Percentiles rank a stretch among this genome's conserved stretches.
Evolutionary conservation across 179 eudicot genomes (phyloP).

Genomic region (Nepenthes alata): DNA sequence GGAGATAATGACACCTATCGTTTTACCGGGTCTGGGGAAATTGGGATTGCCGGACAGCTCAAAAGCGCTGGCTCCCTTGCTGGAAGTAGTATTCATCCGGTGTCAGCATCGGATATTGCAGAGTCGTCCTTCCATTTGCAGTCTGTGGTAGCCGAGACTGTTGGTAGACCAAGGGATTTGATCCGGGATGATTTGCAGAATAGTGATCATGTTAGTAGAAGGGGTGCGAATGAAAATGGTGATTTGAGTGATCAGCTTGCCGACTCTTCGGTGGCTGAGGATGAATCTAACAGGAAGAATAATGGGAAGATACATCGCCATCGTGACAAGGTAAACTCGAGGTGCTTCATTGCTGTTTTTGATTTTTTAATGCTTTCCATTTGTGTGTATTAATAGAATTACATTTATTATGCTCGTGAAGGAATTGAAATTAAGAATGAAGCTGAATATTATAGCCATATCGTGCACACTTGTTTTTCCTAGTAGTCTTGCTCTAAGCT

Average conservation of each 20-base stretch:
- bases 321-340: slow-evolving; percentile 57
- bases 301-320: slow-evolving; percentile 28
- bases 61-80: slow-evolving; percentile 39
- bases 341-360: neutral
- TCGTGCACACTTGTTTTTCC: no score
- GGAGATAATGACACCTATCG: slow-evolving; percentile 3
- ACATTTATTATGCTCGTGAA: no score
- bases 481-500: no score
- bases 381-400: no score
- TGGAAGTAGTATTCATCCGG: slow-evolving; percentile 40
- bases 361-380: neutral
- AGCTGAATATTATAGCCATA: no score
- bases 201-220: slow-evolving; percentile 8
- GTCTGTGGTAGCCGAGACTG: slow-evolving; percentile 22
- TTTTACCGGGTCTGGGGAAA: slow-evolving; percentile 12
- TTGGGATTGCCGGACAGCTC: slow-evolving; percentile 28
- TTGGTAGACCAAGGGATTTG: slow-evolving; percentile 4
- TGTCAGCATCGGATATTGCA: slow-evolving; percentile 34
- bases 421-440: no score
- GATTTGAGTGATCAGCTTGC: slow-evolving; percentile 46
- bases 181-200: neutral
- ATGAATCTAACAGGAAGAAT: slow-evolving; percentile 33
- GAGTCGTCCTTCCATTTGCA: slow-evolving; percentile 35
- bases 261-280: slow-evolving; percentile 38
- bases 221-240: slow-evolving; percentile 25